Percentiles rank a stretch among this genome's conserved stretches.
Conservation (phyloP, 2,329 filamentous ascomycete genomes). For the Penicillium nordicum region DNA sequence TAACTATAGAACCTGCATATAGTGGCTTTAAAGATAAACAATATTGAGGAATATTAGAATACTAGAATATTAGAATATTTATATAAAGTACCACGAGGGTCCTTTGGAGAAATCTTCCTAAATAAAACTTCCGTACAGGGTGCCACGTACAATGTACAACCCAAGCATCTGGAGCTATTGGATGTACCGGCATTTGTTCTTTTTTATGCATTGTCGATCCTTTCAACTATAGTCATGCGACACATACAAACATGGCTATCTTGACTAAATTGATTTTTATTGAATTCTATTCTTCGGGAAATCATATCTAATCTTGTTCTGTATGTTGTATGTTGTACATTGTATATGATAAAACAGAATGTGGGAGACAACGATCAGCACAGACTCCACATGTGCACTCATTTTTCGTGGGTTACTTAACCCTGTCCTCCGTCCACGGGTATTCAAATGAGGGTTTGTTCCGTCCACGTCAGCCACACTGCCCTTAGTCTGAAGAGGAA, state of each 20-base stretch:
- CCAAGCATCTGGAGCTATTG: not conserved
- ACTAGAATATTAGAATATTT: not conserved
- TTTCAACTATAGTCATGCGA: not conserved
- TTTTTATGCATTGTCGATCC: not conserved
- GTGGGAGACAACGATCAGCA: not conserved
- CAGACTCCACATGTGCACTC: conserved; percentile 1
- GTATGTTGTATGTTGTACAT: too few relatives aligned
- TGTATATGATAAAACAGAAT: not conserved
- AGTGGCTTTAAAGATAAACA: not conserved
- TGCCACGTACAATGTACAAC: not conserved
- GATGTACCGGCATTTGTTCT: not conserved
- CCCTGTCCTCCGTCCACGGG: not conserved
- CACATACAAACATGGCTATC: not conserved
- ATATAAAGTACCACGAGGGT: not conserved
- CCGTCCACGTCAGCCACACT: conserved; percentile 5
- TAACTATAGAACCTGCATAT: not conserved
- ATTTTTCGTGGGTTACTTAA: not conserved
- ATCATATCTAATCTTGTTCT: not conserved
- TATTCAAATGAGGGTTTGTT: not conserved
- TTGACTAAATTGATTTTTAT: not conserved
- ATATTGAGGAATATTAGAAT: not conserved
- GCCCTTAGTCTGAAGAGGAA: not conserved
- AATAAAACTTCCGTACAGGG: not conserved
- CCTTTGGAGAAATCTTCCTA: not conserved
- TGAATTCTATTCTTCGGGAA: not conserved